These are phyloP conservation scores for Herpetomonas tarakana DNA, from an alignment of 208 protist species.

Conservation along the genomic window DNA sequence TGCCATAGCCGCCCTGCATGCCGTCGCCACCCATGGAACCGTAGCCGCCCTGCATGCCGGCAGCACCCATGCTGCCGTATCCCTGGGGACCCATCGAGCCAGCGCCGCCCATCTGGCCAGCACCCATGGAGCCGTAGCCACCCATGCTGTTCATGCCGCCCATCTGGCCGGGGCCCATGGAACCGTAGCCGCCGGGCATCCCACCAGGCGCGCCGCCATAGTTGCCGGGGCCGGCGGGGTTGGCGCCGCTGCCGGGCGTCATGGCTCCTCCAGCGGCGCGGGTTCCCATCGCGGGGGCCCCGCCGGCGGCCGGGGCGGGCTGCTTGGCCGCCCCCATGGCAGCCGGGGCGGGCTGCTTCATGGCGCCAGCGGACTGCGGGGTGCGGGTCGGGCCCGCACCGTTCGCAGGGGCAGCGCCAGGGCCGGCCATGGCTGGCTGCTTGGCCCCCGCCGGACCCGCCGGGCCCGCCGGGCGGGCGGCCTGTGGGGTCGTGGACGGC, in stretches of 20 bases:
- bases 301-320: constrained; percentile 8
- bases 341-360: too few species aligned
- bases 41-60: constrained; percentile 15
- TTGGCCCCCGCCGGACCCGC: not conserved
- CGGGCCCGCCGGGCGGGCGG: not conserved
- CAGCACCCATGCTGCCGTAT: constrained; percentile 14
- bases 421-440: constrained; percentile 1
- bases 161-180: constrained; percentile 16
- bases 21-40: constrained; percentile 11
- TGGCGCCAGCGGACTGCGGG: not conserved
- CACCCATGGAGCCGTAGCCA: constrained; percentile 5
- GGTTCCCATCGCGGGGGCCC: too few species aligned
- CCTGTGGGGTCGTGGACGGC: not conserved
- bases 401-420: constrained; percentile 5
- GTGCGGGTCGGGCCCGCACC: not conserved
- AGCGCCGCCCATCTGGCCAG: constrained; percentile 9
- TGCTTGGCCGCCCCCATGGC: not conserved
- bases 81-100: constrained; percentile 9
- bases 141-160: not conserved
- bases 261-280: too few species aligned
- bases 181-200: constrained; percentile 5
- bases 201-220: not conserved
- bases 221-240: constrained; percentile 1
- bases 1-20: constrained; percentile 8
- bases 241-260: constrained; percentile 4